Evolutionary conservation across 345 rosid species (phyloP).

Genomic region (Cardiospermum halicacabum): DNA sequence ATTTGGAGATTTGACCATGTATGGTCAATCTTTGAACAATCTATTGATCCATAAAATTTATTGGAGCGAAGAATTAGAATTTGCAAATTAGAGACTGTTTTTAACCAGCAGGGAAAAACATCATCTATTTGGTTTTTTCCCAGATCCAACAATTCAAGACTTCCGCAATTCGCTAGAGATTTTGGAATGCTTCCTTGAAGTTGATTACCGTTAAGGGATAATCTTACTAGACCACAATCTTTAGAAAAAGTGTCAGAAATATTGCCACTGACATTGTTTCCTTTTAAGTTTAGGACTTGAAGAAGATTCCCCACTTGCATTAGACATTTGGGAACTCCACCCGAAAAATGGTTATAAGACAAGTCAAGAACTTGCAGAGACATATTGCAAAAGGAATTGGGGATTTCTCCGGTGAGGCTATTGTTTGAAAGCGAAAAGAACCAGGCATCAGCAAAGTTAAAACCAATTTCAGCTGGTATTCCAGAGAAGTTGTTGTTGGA

Average conservation of each 20-base stretch:
- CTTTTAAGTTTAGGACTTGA: slow-evolving; percentile 13
- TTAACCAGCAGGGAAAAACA: slow-evolving; percentile 36
- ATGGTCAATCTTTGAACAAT: slow-evolving; percentile 7
- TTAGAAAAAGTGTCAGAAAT: not conserved
- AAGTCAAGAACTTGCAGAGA: slow-evolving; percentile 24
- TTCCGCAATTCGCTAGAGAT: slow-evolving; percentile 31
- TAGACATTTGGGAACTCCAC: slow-evolving; percentile 24
- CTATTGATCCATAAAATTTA: slow-evolving; percentile 29
- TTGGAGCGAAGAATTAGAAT: slow-evolving; percentile 47
- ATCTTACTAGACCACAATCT: slow-evolving; percentile 9
- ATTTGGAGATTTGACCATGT: slow-evolving; percentile 37
- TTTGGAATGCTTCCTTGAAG: slow-evolving; percentile 27
- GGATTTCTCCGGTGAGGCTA: slow-evolving; percentile 29
- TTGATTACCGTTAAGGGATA: slow-evolving; percentile 27
- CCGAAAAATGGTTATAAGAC: slow-evolving; percentile 36
- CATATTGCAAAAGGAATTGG: slow-evolving; percentile 25
- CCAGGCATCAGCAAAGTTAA: not conserved
- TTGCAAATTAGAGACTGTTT: slow-evolving; percentile 19
- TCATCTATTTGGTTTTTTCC: slow-evolving; percentile 35
- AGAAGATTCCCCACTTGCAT: slow-evolving; percentile 13
- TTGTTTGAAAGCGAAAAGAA: slow-evolving; percentile 38
- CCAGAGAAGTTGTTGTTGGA: slow-evolving; percentile 27
- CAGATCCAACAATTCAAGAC: slow-evolving; percentile 37
- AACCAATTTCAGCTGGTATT: slow-evolving; percentile 23
- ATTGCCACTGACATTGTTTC: not conserved